Evolutionary conservation across 2,329 filamentous ascomycete species (phyloP), one percentile per base, ranked within the genome.

Genomic region (Torrubiellomyces zombiae): DNA sequence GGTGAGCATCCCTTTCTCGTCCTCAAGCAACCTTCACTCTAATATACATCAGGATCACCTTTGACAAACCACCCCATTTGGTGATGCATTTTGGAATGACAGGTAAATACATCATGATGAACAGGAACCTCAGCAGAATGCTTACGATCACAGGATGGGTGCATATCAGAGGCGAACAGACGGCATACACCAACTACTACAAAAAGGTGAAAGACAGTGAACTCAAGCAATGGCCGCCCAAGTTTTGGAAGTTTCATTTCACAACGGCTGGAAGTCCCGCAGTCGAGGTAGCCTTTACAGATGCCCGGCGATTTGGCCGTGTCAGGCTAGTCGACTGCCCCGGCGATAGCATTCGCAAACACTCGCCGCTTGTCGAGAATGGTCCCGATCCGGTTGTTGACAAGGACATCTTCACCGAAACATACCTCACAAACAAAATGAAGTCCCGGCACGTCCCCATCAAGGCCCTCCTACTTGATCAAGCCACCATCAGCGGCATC

Each of bases 371-470:
- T 3, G 77, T 79, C 18, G 81, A 93, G 45, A 94, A 95, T 42
- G 89, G 89, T 0, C 86, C 89, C 0, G 89, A 98, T 52, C 89
- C 89, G 0, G 76, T 95, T 1, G 60, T 81, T 1, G 85, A 95
- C 43, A 70, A 69, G 32, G 71, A 83, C 21, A 50, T 72, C 1
- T 67, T 95, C 34, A 91, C 81, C 0, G 64, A 76, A 27, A 64
- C 70, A 1, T 95, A 80, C 63, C 51, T 98, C 11, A 53, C 49
- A n/a, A 50, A 60, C 28, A 78, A 81, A 47, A 60, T 94, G 56
- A 59, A 53, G 24, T 69, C 63, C 29, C 83, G 86, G 27, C 80
- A 70, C 39, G 79, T 94, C 1, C 85, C 86, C 0, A 67, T 95
- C 35, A 95, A 95, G 47, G 80, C 83, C 0, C 59, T 94, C 12